Percentiles rank a stretch among this genome's conserved stretches.
phyloP scores from a whole-genome alignment of 257 asterid genomes.

The Mitragyna speciosa region DNA sequence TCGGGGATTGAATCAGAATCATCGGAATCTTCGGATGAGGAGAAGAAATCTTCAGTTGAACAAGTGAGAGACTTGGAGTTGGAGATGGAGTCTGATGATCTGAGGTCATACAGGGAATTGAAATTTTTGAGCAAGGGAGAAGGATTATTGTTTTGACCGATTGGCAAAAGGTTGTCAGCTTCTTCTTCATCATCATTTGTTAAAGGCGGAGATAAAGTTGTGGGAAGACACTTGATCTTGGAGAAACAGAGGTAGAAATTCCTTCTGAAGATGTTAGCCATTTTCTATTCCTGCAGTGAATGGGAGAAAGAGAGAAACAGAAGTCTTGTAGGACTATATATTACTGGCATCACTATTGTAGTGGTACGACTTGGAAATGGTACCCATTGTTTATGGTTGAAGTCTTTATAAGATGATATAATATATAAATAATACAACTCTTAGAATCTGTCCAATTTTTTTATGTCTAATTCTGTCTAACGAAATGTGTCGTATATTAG shows the following conservation, averaged over 20 bases:
- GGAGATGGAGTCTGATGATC: constrained; percentile 39
- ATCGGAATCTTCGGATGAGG: constrained; percentile 40
- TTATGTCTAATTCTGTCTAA: too few species aligned
- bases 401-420: too few species aligned
- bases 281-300: constrained; percentile 17
- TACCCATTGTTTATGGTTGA: too few species aligned
- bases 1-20: constrained; percentile 43
- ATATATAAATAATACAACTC: too few species aligned
- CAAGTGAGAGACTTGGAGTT: constrained; percentile 44
- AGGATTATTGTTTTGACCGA: constrained; percentile 10
- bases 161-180: not conserved
- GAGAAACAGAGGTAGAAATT: constrained; percentile 61
- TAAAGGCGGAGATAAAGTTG: constrained; percentile 33
- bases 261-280: constrained; percentile 58
- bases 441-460: too few species aligned
- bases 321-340: too few species aligned
- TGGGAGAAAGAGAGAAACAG: constrained; percentile 5
- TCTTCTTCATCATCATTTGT: constrained; percentile 21
- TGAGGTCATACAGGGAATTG: constrained; percentile 52
- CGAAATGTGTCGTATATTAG: too few species aligned
- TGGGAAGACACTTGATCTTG: constrained; percentile 70
- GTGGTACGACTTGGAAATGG: too few species aligned
- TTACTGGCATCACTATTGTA: too few species aligned
- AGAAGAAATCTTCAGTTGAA: constrained; percentile 31
- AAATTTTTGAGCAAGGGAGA: constrained; percentile 40